Evolutionary conservation across 495 filamentous ascomycete genomes (phyloP), one percentile per base, ranked within the genome.

Genomic region (Recurvomyces mirabilis): DNA sequence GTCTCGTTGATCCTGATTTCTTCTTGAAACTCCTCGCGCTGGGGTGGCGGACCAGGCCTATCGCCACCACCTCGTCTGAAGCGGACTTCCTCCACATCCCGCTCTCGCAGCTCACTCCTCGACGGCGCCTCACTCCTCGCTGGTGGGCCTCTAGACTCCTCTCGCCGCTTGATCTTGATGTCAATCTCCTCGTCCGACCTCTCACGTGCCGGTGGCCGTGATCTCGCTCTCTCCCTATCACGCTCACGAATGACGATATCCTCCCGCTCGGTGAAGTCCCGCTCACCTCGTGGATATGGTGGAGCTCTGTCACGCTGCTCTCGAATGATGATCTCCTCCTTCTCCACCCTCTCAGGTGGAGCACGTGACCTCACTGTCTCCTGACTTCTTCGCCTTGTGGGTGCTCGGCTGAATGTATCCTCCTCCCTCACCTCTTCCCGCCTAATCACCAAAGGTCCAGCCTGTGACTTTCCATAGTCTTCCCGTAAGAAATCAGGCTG

Each of bases 401-500:
- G 47, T 19, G 51, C 46, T 19, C 54, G 47, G 25, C 44, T 43
- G 19, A 51, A 48, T 24, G 36, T 47, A 31, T 50, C 45, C 28
- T 59, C 50, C 36, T 59, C 56, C 18, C 38, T 23, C 39, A 23
- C 34, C 42, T 44, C 55, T 39, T 66, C 64, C 29, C 24, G 25
- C 13, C 68, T 47, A 10, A 74, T 17, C 3, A 74, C 72, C 43
- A 75, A 47, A 7, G 59, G 59, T 14, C 69, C 72, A 23, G 63
- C 59, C 34, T 56, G 55, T n/a, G 54, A 41, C 24, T 58, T 55
- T 24, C 65, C 66, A 47, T 73, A 73, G 47, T 74, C 73, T 10
- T 74, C 71, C 38, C 66, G 64, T 12, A 76, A 54, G 51, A 76
- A 76, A 10, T 73, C 72, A 24, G 70, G 71, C n/a, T 62, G 56